Evolutionary conservation across 306 rosid species (phyloP).

Genomic region (Cucumis cinereus): DNA sequence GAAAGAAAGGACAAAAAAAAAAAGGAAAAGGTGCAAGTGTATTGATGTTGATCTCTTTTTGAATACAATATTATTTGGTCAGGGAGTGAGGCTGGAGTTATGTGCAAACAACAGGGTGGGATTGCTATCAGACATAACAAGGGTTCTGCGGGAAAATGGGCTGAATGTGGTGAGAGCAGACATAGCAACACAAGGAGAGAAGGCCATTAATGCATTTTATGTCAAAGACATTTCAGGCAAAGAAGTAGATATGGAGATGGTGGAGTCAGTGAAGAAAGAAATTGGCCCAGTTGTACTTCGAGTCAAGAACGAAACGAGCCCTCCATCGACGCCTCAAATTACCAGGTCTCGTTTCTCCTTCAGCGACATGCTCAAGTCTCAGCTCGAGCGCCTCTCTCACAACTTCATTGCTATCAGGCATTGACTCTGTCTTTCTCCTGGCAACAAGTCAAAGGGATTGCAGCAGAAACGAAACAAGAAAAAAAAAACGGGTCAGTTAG

Average conservation of each 20-base stretch:
- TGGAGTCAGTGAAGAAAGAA: constrained; percentile 46
- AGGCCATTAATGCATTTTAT: constrained; percentile 43
- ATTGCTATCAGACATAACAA: constrained; percentile 51
- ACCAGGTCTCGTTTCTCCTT: constrained; percentile 23
- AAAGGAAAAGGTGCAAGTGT: background rate
- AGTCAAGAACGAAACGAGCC: constrained; percentile 22
- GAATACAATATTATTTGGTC: background rate
- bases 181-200: constrained; percentile 52
- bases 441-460: background rate
- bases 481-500: background rate
- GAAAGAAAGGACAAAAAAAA: background rate
- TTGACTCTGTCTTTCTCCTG: background rate
- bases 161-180: constrained; percentile 50
- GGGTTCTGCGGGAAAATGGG: constrained; percentile 57
- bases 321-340: background rate
- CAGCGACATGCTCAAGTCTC: constrained; percentile 28
- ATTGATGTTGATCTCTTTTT: background rate
- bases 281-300: constrained; percentile 36
- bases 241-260: constrained; percentile 36
- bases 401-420: constrained; percentile 25
- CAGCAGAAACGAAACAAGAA: background rate
- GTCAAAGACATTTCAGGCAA: constrained; percentile 56
- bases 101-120: constrained; percentile 43
- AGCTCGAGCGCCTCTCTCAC: constrained; percentile 34
- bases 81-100: constrained; percentile 58